Percentiles rank a stretch among this genome's conserved stretches.
Evolutionary conservation across 768 basidiomycete genomes (phyloP).

Genomic region (Udeniomyces megalosporus): DNA sequence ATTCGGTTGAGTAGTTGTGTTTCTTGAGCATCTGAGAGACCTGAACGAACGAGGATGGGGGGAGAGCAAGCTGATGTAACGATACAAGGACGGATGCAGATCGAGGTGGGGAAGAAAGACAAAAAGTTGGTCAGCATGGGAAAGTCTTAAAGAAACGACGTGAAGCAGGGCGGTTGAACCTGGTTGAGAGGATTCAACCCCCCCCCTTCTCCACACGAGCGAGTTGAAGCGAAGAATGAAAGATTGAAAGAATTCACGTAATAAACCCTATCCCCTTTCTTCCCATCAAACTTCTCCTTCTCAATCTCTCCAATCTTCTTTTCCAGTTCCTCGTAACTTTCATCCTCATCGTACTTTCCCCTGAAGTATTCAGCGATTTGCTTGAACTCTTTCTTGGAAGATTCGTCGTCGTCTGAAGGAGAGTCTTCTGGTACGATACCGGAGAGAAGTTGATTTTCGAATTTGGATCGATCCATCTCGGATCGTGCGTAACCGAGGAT

Average conservation of each 20-base stretch:
- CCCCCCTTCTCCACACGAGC: too few species aligned
- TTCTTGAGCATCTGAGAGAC: constrained; percentile 16
- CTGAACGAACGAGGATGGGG: constrained; percentile 17
- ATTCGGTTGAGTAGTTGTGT: constrained; percentile 15
- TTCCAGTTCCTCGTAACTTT: constrained; percentile 9
- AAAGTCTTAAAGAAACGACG: too few species aligned
- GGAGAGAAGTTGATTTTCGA: constrained; percentile 11
- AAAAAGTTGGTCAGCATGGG: too few species aligned
- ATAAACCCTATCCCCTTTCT: constrained; percentile 14
- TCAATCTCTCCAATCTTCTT: not conserved
- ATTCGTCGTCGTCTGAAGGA: not conserved
- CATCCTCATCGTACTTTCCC: constrained; percentile 19
- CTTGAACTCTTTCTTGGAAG: constrained; percentile 16
- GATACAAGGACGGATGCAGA: too few species aligned
- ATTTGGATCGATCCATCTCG: constrained; percentile 15
- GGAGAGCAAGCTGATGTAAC: constrained; percentile 16
- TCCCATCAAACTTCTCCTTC: constrained; percentile 14
- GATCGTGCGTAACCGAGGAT: constrained; percentile 19
- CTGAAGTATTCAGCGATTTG: constrained; percentile 12
- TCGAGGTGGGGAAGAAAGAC: too few species aligned
- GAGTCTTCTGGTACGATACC: constrained; percentile 10
- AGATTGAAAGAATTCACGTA: constrained; percentile 3
- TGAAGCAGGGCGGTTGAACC: too few species aligned
- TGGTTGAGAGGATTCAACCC: too few species aligned
- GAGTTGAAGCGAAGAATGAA: too few species aligned